Evolutionary conservation across 768 basidiomycete species (phyloP).

Genomic region (Royoungia palumana): DNA sequence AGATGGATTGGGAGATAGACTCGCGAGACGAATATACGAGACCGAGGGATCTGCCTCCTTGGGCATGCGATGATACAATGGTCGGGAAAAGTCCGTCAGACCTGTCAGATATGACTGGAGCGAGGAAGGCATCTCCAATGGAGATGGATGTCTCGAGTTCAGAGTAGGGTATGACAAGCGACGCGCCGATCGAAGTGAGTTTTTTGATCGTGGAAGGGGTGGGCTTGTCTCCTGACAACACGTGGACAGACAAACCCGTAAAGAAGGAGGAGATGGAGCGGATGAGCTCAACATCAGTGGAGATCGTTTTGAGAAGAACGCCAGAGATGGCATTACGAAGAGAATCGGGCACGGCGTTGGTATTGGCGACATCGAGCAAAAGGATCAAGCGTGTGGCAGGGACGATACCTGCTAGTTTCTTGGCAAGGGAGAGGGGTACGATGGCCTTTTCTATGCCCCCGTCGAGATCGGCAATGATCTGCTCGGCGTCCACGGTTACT

Average conservation of each 20-base stretch:
- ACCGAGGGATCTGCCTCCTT: conserved; percentile 76
- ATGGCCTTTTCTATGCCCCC: conserved; percentile 78
- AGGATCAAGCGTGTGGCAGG: conserved; percentile 73
- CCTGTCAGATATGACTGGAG: conserved; percentile 79
- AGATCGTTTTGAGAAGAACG: conserved; percentile 72
- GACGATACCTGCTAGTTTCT: conserved; percentile 62
- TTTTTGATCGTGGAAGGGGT: conserved; percentile 59
- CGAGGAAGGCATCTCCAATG: conserved; percentile 82
- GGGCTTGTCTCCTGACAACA: conserved; percentile 53
- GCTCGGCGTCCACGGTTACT: conserved; percentile 47
- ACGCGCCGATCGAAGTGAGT: conserved; percentile 55
- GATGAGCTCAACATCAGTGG: conserved; percentile 72
- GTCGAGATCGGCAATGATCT: conserved; percentile 67
- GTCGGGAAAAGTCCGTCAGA: conserved; percentile 93
- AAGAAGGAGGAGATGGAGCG: conserved; percentile 77
- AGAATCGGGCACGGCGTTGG: conserved; percentile 72
- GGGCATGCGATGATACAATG: conserved; percentile 66
- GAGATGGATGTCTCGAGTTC: conserved; percentile 64
- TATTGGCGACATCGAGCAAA: conserved; percentile 69
- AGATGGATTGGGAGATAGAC: conserved; percentile 83
- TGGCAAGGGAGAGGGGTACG: conserved; percentile 61
- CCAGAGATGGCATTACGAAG: conserved; percentile 73
- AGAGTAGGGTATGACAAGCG: conserved; percentile 67
- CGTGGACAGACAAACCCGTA: conserved; percentile 56
- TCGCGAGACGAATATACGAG: conserved; percentile 92